phyloP scores from a whole-genome alignment of 2,329 filamentous ascomycete genomes.

The Arachnomyces sp. region DNA sequence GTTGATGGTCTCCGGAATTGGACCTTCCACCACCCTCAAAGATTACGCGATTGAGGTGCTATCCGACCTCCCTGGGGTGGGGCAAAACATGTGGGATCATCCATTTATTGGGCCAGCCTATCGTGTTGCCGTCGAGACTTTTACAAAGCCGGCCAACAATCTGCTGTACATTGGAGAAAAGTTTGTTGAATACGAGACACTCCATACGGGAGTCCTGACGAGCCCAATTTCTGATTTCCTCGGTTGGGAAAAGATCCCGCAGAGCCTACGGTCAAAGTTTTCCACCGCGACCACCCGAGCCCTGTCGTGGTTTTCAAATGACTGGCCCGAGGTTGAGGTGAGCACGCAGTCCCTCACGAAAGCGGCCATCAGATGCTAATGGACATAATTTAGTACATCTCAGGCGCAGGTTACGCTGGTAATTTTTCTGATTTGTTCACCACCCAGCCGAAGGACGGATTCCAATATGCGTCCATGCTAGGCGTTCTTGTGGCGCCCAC shows the following conservation, averaged over 20 bases:
- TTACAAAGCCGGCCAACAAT: conserved; percentile 14
- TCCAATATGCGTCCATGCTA: conserved; percentile 27
- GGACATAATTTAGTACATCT: conserved; percentile 16
- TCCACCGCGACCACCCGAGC: conserved; percentile 13
- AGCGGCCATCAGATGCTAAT: neutral
- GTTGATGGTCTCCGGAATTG: conserved; percentile 46
- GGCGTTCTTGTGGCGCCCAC: conserved; percentile 33
- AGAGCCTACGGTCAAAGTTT: conserved; percentile 12
- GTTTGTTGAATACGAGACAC: conserved; percentile 9
- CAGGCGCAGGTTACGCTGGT: conserved; percentile 20
- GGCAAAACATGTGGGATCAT: conserved; percentile 32
- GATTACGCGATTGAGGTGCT: conserved; percentile 21
- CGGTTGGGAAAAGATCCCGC: conserved; percentile 28
- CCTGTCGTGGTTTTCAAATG: conserved; percentile 23
- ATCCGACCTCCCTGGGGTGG: conserved; percentile 26
- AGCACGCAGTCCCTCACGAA: neutral
- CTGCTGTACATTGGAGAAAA: conserved; percentile 12
- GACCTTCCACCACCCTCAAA: conserved; percentile 26
- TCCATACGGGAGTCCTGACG: conserved; percentile 16
- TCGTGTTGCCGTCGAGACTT: conserved; percentile 20
- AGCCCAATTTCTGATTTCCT: conserved; percentile 23
- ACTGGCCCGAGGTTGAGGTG: conserved; percentile 33
- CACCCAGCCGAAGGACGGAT: conserved; percentile 21
- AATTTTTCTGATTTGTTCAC: conserved; percentile 19
- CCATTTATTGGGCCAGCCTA: conserved; percentile 23